phyloP scores from a whole-genome alignment of 768 basidiomycete genomes.

The Mrakia gelida region DNA sequence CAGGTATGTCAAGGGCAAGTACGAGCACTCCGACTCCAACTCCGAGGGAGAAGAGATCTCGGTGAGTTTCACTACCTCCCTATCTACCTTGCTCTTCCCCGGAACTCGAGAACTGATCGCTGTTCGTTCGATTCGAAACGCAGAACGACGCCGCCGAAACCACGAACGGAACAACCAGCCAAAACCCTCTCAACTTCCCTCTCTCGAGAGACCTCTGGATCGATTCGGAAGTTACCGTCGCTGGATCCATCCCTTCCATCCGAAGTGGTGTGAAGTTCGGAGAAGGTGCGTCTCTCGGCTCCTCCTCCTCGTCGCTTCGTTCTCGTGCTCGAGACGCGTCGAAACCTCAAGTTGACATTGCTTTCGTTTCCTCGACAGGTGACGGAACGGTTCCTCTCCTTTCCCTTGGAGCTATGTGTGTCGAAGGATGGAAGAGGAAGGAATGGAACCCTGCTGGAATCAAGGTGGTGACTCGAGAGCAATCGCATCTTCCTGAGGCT shows the following conservation, averaged over 20 bases:
- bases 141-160: conserved; percentile 1
- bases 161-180: conserved; percentile 16
- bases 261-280: conserved; percentile 84
- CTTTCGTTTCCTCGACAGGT: conserved; percentile 38
- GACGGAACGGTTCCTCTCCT: conserved; percentile 67
- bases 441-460: conserved; percentile 92
- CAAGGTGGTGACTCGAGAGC: conserved; percentile 78
- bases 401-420: conserved; percentile 84
- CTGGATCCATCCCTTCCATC: conserved; percentile 57
- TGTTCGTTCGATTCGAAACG: neutral
- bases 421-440: conserved; percentile 83
- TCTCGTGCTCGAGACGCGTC: too few relatives aligned
- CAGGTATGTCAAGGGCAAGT: conserved; percentile 69
- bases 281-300: conserved; percentile 51
- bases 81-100: neutral
- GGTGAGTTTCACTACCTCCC: conserved; percentile 29
- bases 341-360: too few relatives aligned
- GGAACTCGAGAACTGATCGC: neutral
- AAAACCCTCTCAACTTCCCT: conserved; percentile 28
- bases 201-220: conserved; percentile 60
- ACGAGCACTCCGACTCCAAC: conserved; percentile 60
- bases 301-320: too few relatives aligned
- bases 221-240: conserved; percentile 73
- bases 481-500: conserved; percentile 71
- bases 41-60: conserved; percentile 40